A percentile compares a stretch with the other conserved stretches of the same genome.
Evolutionary conservation across 2,329 filamentous ascomycete species (phyloP).

Genomic region (Sporothrix phasma): DNA sequence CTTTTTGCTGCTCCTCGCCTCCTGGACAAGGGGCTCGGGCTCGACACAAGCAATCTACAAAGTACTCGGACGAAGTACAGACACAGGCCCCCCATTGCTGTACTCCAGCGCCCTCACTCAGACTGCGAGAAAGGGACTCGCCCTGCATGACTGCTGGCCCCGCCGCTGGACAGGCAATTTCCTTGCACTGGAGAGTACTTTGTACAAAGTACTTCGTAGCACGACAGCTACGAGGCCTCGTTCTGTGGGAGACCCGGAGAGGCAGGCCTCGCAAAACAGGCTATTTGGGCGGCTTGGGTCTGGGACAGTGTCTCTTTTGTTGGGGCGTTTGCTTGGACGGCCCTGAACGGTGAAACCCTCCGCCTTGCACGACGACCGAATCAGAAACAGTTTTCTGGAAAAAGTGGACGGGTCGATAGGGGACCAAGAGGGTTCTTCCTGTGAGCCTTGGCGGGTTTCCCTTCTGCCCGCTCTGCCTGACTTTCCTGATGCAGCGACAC

Average conservation of each 20-base stretch:
- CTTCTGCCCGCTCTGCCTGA: background rate
- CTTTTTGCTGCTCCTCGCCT: background rate
- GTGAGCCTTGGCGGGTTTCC: background rate
- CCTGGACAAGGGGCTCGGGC: background rate
- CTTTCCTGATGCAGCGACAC: background rate
- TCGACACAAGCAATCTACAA: slow-evolving; percentile 7
- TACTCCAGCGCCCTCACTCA: background rate
- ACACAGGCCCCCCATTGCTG: background rate
- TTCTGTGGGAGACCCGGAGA: background rate
- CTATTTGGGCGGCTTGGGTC: background rate
- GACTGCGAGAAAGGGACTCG: background rate
- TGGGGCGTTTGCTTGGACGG: slow-evolving; percentile 6
- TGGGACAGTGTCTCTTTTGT: background rate
- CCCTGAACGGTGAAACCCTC: slow-evolving; percentile 8
- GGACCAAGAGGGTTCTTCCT: background rate
- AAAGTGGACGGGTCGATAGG: background rate
- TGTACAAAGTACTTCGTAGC: too few relatives aligned
- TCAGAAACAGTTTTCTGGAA: slow-evolving; percentile 10
- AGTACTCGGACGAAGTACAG: too few relatives aligned
- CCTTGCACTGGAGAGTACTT: slow-evolving; percentile 1
- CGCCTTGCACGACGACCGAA: background rate
- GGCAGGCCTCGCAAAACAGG: background rate
- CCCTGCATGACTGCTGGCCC: slow-evolving; percentile 4
- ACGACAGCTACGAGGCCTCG: background rate
- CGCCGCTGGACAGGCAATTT: background rate